A percentile compares a stretch with the other conserved stretches of the same genome.
These are phyloP conservation scores for Bruguiera gymnorhiza DNA, from an alignment of 345 rosid species.

Conservation along the genomic window DNA sequence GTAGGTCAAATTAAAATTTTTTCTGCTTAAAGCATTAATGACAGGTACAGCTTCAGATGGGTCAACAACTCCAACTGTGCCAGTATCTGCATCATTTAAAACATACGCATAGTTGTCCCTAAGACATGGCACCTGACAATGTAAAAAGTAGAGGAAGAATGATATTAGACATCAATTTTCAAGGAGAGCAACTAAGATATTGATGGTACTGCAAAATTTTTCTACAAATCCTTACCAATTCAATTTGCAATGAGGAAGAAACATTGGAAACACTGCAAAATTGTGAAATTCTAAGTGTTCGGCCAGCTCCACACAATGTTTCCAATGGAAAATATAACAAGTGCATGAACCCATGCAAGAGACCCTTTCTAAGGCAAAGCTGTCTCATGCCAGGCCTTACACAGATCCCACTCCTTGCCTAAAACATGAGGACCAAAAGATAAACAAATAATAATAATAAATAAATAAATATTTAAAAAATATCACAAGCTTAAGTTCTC, in stretches of 20 bases:
- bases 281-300: conserved; percentile 75
- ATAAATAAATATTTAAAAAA: background rate
- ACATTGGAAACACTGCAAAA: conserved; percentile 82
- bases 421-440: background rate
- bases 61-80: conserved; percentile 99
- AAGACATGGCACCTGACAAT: conserved; percentile 81
- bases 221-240: conserved; percentile 52
- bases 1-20: conserved; percentile 79
- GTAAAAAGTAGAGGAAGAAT: background rate
- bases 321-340: conserved; percentile 75
- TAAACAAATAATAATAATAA: background rate
- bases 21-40: conserved; percentile 75
- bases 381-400: conserved; percentile 82
- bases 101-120: conserved; percentile 91
- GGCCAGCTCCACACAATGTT: conserved; percentile 85
- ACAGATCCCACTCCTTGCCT: conserved; percentile 74
- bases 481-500: background rate
- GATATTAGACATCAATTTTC: background rate
- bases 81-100: conserved; percentile 86
- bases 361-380: conserved; percentile 80
- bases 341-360: conserved; percentile 72
- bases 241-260: conserved; percentile 86
- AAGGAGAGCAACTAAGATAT: background rate
- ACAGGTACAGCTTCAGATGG: conserved; percentile 89
- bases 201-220: background rate